Evolutionary conservation across 1,284 basidiomycete species (phyloP), one percentile per base, ranked within the genome.

Genomic region (Pseudozyma hubeiensis): DNA sequence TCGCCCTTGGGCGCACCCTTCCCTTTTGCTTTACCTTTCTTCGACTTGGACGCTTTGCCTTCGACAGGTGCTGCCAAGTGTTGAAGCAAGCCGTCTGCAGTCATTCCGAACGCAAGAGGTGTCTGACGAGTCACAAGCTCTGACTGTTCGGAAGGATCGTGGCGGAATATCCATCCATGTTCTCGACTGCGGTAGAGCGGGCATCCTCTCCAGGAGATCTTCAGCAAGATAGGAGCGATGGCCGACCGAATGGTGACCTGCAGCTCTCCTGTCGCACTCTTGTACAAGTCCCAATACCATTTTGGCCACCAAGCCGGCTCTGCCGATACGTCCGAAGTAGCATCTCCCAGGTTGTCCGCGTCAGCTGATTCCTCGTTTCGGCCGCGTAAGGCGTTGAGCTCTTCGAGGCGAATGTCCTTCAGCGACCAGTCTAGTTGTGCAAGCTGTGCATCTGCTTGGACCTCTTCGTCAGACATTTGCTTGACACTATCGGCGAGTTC

Each of bases 241-340:
- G 91, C 89, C 72, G 90, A 93, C 47, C 94, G 91, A 46, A 92
- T 90, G 3, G 95, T 95, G 58, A 99, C 87, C 79, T 97, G 93
- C 33, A 97, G 88, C 41, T 81, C 70, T 7, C 78, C 79, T 1
- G 80, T 64, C 5, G 80, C 76, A 0, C 87, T 84, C 10, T 84
- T 81, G 51, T 87, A 86, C 51, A 94, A 88, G 41, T 98, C 94
- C 93, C 92, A 96, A 84, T 94, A 99, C 96, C 97, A 99, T 81
- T 94, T 93, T 0, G 95, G 96, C 89, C 89, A 89, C 60, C 82
- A 83, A 7, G 53, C 60, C 10, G 64, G 46, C 44, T 76, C 78
- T 29, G 46, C 41, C 9, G 59, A 40, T 8, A 52, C 46, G 8
- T 55, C 64, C 31, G 54, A 11, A 30, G 37, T 34, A 6, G 55